These are phyloP conservation scores for Actinomortierella ambigua DNA, from an alignment of 371 early-diverging fungal species.

Conservation along the genomic window DNA sequence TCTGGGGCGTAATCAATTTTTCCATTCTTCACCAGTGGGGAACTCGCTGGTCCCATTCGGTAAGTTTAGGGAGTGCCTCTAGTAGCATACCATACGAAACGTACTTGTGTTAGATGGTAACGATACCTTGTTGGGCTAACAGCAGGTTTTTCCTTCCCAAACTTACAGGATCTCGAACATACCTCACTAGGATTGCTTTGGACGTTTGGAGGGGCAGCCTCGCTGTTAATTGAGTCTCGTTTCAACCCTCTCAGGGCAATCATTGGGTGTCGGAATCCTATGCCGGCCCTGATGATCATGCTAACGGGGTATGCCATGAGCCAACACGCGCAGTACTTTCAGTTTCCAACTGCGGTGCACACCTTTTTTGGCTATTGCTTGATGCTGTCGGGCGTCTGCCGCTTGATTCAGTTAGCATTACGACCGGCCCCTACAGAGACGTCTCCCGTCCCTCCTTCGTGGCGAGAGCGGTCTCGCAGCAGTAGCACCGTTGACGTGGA, in stretches of 20 bases:
- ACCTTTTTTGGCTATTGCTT: constrained; percentile 42
- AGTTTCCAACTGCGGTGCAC: constrained; percentile 34
- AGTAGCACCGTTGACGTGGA: constrained; percentile 1
- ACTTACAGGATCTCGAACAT: constrained; percentile 35
- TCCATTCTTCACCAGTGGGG: constrained; percentile 45
- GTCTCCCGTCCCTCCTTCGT: background rate
- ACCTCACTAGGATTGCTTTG: constrained; percentile 40
- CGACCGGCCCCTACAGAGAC: constrained; percentile 20
- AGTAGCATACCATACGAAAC: background rate
- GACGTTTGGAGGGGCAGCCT: constrained; percentile 31
- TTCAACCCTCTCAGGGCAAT: constrained; percentile 27
- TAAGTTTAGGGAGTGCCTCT: constrained; percentile 11
- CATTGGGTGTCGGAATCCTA: constrained; percentile 35
- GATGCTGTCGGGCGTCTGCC: constrained; percentile 32
- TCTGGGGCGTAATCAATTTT: constrained; percentile 47
- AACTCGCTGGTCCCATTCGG: constrained; percentile 43
- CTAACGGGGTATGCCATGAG: constrained; percentile 42
- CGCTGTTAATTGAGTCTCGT: constrained; percentile 31
- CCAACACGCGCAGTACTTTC: constrained; percentile 39
- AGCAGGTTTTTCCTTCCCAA: background rate
- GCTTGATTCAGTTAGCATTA: constrained; percentile 33
- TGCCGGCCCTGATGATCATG: constrained; percentile 34
- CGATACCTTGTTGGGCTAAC: background rate
- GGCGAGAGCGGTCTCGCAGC: constrained; percentile 20
- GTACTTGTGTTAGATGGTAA: background rate